These are phyloP conservation scores for Peronospora farinosa DNA, from an alignment of 352 stramenopile genomes.

Conservation along the genomic window DNA sequence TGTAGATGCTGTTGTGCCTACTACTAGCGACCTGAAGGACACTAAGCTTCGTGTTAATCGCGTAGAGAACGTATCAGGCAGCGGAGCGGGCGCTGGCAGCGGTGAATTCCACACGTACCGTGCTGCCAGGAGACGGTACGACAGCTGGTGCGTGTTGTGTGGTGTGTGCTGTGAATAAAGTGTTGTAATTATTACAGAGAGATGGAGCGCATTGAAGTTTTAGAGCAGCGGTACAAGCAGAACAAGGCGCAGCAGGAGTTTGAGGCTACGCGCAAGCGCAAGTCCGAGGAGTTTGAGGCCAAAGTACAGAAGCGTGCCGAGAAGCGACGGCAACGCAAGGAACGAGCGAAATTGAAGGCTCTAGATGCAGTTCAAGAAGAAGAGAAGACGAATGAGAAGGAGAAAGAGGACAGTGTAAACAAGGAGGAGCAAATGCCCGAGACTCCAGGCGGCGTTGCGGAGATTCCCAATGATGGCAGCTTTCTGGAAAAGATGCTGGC, in stretches of 20 bases:
- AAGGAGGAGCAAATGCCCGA: conserved; percentile 31
- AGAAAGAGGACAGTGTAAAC: conserved; percentile 12
- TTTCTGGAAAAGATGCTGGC: conserved; percentile 72
- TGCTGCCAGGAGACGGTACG: conserved; percentile 78
- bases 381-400: conserved; percentile 18
- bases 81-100: conserved; percentile 88
- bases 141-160: not conserved
- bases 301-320: conserved; percentile 66
- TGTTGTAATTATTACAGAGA: conserved; percentile 44
- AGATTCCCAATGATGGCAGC: conserved; percentile 78
- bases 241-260: conserved; percentile 61
- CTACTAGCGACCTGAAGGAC: conserved; percentile 9
- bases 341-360: conserved; percentile 49
- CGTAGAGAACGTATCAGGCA: conserved; percentile 94
- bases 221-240: conserved; percentile 82
- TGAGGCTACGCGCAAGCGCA: conserved; percentile 56
- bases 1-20: conserved; percentile 3
- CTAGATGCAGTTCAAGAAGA: conserved; percentile 23
- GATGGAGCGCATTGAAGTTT: conserved; percentile 84
- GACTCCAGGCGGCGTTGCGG: conserved; percentile 60
- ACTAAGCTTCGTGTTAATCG: conserved; percentile 52
- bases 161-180: not conserved
- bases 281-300: conserved; percentile 60
- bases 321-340: conserved; percentile 69
- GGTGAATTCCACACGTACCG: conserved; percentile 97